Base-by-base conservation (phyloP, 2,329 filamentous ascomycete genomes). In the Aspergillus latus region DNA sequence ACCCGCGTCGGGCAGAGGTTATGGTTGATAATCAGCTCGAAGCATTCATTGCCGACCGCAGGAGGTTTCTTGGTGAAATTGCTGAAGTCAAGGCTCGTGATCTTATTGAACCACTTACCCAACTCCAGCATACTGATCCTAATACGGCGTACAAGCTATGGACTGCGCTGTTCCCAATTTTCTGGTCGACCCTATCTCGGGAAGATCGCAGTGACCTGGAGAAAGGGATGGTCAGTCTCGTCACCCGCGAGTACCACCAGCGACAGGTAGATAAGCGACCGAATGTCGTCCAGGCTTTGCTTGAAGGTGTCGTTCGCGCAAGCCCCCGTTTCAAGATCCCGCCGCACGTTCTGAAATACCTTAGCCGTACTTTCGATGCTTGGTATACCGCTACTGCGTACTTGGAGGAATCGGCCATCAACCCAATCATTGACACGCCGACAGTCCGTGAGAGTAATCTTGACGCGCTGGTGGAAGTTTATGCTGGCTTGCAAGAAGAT, bases 301-400 rank as follows among this genome's bases (percentile, higher is more conserved):
- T 99, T 5, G 90, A 96, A 66, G 94, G 91, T 40, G 88, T 90
- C 36, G 90, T 92, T 11, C 89, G 88, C 67, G 87, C 92, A 1
- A 89, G 84, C 76, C 93, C 94, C 0, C 84, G 90, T 21, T 95
- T 94, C 75, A 96, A 94, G 74, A 86, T 99, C 49, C 94, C 94
- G 5, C 91, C 94, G 0, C 94, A 99, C 68, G 91, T 97, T 37
- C 86, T 99, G 77, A 99, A 99, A 70, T 97, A 92, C 65, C 84
- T 95, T 54, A 93, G 92, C 16, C 90, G 90, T 72, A 96, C 91
- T 0, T 99, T 96, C 70, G 92, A 97, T 73, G 90, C 88, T 0
- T 99, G 94, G 95, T 99, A 99, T 70, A 92, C 91, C n/a, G 90
- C 90, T 11, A 83, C 96, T 21, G 87, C 88, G 11, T 92, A 94